Percentiles rank a stretch among this genome's conserved stretches.
Evolutionary conservation across 306 rosid species (phyloP).

Genomic region (Neltuma alba): DNA sequence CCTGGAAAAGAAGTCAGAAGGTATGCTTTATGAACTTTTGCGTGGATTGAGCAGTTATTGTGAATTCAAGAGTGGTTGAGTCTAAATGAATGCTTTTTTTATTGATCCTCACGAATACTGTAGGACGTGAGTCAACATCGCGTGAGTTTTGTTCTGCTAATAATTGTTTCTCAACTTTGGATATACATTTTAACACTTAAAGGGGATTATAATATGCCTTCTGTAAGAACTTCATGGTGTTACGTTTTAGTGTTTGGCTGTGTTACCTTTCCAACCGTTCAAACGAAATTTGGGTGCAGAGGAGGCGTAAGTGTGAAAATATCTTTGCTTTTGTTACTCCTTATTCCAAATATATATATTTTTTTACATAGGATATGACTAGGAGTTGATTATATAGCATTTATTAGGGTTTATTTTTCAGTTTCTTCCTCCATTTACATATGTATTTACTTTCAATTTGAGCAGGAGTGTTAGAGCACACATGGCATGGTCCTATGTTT

Average conservation of each 20-base stretch:
- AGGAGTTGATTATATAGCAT: background rate
- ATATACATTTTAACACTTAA: background rate
- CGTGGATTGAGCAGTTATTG: constrained; percentile 4
- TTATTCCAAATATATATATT: background rate
- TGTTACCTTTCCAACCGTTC: no score
- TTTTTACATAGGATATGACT: background rate
- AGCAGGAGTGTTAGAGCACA: background rate
- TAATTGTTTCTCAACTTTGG: background rate
- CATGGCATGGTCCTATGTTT: background rate
- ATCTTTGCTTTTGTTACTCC: background rate
- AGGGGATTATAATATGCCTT: background rate
- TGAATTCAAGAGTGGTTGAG: constrained; percentile 12
- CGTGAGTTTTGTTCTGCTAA: background rate
- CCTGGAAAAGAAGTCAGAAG: constrained; percentile 68
- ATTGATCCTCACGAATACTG: background rate
- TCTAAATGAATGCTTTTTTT: constrained; percentile 14
- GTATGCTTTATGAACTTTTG: constrained; percentile 42
- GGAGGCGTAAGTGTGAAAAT: background rate
- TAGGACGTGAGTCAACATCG: background rate
- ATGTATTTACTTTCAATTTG: background rate
- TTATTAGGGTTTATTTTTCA: background rate
- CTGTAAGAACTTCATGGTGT: background rate
- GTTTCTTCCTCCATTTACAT: background rate
- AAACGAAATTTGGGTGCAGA: background rate
- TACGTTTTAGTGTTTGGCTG: no score